Base-by-base conservation (phyloP, 306 rosid genomes). In the Arachis stenosperma region DNA sequence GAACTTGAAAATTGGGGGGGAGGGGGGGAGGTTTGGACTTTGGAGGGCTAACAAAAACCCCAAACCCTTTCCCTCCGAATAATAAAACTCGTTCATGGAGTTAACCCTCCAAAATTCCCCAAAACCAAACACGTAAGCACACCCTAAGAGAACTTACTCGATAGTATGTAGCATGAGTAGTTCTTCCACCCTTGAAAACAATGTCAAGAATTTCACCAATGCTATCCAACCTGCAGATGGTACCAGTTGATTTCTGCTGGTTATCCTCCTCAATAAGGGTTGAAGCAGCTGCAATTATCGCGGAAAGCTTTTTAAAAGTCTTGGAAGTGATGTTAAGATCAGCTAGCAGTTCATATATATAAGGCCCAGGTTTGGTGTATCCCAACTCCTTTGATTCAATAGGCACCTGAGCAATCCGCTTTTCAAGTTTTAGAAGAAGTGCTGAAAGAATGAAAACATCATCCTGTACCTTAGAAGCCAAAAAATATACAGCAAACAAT, bases 341-440 rank as follows among this genome's bases (percentile, higher is more conserved):
- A 39, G 88, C 88, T 39, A 93, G 81, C 46, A 93, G 75, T 81
- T 91, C 96, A 80, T 86, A 86, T 42, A 93, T 89, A 81, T 86
- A 89, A 43, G 90, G 86, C 74, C 98, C 98, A 13, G 96, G 97
- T 75, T 87, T 91, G 69, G 98, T 89, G 84, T 71, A 90, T 57
- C 96, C 98, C 73, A 85, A 47, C 78, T 93, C 97, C 90, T 89
- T 93, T 42, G 97, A 89, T 67, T 78, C 84, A 33, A 91, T 84
- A 81, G 89, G 96, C 70, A 93, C 89, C 75, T 93, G 97, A 69
- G 97, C 86, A 82, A 91, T 93, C 64, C 90, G 82, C 79, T 89
- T 91, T 84, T 91, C 98, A 79, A 93, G 96, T 83, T 93, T 91
- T 81, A 89, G 75, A 76, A 93, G 96, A 77, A 89, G 96, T 46